These are phyloP conservation scores for Kurtzmaniella natalensis DNA, from an alignment of 1,139 yeast genomes.

Conservation along the genomic window DNA sequence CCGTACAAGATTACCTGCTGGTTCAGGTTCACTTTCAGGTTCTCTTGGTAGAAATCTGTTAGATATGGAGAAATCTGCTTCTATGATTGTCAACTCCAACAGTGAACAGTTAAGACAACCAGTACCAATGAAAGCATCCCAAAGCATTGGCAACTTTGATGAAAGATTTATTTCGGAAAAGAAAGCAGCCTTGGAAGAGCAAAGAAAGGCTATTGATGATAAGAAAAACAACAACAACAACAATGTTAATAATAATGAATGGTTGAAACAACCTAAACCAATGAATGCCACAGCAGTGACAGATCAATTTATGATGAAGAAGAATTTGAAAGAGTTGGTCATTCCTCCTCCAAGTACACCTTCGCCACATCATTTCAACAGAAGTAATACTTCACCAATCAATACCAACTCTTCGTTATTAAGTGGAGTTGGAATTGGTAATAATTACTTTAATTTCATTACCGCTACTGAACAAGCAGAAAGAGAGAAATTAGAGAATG, in stretches of 20 bases:
- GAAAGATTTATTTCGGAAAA: no score
- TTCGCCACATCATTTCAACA: constrained; percentile 4
- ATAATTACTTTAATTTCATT: constrained; percentile 30
- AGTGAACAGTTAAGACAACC: neutral
- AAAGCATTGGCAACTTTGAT: neutral
- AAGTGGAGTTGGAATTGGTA: constrained; percentile 36
- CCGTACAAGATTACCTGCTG: no score
- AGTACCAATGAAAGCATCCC: neutral
- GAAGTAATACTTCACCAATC: constrained; percentile 13
- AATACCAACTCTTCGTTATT: constrained; percentile 15
- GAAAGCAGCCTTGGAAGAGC: neutral
- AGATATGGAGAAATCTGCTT: constrained; percentile 3
- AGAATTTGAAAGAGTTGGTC: constrained; percentile 5
- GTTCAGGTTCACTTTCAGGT: constrained; percentile 3
- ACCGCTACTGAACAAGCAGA: constrained; percentile 15
- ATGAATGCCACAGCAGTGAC: constrained; percentile 8
- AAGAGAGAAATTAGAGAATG: constrained; percentile 11
- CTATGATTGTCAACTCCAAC: neutral
- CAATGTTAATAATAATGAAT: neutral
- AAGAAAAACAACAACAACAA: neutral
- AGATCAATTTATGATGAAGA: constrained; percentile 12
- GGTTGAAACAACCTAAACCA: constrained; percentile 22
- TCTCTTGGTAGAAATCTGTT: no score
- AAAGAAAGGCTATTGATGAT: neutral
- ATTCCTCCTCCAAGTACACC: constrained; percentile 5